Percentiles rank a stretch among this genome's conserved stretches.
Conservation (phyloP, 164 flowering plant genomes). For the Liriodendron chinense region DNA sequence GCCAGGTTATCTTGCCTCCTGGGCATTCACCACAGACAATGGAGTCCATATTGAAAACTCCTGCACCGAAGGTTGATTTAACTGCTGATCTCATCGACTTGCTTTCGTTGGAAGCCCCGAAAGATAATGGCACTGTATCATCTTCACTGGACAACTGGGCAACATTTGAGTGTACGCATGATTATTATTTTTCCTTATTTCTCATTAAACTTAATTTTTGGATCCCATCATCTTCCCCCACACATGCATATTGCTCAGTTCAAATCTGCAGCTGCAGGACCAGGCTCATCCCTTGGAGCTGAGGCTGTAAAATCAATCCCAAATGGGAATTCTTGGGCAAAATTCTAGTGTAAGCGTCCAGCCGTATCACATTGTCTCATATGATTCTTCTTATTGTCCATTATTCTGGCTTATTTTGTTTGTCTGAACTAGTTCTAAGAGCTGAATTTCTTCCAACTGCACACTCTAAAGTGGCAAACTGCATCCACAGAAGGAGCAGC, state of each 20-base stretch:
- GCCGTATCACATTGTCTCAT: background rate
- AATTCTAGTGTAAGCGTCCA: conserved; percentile 17
- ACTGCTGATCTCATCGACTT: conserved; percentile 36
- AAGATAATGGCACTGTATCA: conserved; percentile 12
- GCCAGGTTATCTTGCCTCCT: conserved; percentile 11
- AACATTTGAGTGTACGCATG: conserved; percentile 20
- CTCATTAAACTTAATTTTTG: background rate
- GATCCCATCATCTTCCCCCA: background rate
- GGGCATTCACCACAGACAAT: background rate
- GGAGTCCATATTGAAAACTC: conserved; percentile 16
- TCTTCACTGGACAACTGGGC: conserved; percentile 24
- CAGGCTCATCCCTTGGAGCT: background rate
- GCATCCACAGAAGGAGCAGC: background rate
- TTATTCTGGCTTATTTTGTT: background rate
- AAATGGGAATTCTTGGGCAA: conserved; percentile 23
- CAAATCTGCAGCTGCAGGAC: conserved; percentile 3
- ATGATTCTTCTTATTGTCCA: background rate
- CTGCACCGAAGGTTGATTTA: conserved; percentile 25
- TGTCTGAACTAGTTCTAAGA: background rate
- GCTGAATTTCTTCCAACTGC: too few relatives aligned
- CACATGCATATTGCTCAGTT: background rate
- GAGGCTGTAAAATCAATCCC: conserved; percentile 1
- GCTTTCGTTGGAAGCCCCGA: conserved; percentile 30
- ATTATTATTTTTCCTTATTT: background rate
- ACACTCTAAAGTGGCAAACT: background rate